Percentiles rank a stretch among this genome's conserved stretches.
Evolutionary conservation across 1,284 basidiomycete genomes (phyloP).

Genomic region (Mycosarcoma maydis): DNA sequence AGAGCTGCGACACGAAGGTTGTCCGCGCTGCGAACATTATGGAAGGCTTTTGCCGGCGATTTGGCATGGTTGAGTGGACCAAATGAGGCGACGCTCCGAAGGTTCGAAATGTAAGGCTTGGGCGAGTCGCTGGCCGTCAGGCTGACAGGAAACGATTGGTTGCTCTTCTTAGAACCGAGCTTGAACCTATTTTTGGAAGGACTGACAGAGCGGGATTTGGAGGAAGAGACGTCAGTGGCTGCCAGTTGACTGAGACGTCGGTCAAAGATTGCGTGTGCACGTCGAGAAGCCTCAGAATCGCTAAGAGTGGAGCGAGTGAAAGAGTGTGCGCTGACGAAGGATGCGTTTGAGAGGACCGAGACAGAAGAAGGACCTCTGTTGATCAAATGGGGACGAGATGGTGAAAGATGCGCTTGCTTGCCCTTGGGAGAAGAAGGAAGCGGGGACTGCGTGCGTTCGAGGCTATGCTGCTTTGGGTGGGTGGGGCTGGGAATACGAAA

Average conservation of each 20-base stretch:
- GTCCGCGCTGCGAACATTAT: constrained; percentile 31
- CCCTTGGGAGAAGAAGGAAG: constrained; percentile 14
- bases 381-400: constrained; percentile 17
- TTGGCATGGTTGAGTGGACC: background rate
- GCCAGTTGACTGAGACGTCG: background rate
- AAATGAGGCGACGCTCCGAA: background rate
- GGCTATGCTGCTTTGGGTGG: background rate
- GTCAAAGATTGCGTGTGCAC: constrained; percentile 12
- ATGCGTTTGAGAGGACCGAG: constrained; percentile 34
- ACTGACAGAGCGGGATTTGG: constrained; percentile 14
- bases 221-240: constrained; percentile 6
- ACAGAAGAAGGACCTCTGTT: constrained; percentile 32
- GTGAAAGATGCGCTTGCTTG: background rate
- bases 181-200: constrained; percentile 20
- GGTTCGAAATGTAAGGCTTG: constrained; percentile 20
- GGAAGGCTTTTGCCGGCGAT: background rate
- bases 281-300: constrained; percentile 31
- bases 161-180: constrained; percentile 19
- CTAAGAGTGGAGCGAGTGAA: constrained; percentile 21
- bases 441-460: background rate
- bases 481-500: constrained; percentile 1
- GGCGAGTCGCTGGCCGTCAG: background rate
- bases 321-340: constrained; percentile 44
- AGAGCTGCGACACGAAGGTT: constrained; percentile 31
- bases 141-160: constrained; percentile 22